phyloP scores from a whole-genome alignment of 2,329 filamentous ascomycete species.

The Fusarium oligoseptatum region DNA sequence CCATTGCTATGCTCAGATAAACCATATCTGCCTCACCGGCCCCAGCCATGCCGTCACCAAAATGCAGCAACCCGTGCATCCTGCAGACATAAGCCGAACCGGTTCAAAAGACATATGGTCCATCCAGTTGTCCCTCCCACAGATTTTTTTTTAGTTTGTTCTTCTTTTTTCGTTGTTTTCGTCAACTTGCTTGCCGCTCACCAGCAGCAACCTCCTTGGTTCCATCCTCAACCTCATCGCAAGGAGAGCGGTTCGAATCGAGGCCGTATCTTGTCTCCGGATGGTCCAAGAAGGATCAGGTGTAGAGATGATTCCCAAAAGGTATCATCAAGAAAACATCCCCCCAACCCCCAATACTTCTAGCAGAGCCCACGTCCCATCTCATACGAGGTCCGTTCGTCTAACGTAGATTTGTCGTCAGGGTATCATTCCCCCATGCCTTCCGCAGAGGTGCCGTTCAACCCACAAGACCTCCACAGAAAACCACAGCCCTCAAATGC shows the following conservation, averaged over 20 bases:
- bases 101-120: conserved; percentile 43
- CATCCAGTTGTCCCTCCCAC: conserved; percentile 45
- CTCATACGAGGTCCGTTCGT: conserved; percentile 48
- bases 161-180: conserved; percentile 43
- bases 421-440: conserved; percentile 52
- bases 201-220: conserved; percentile 28
- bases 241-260: conserved; percentile 22
- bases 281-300: conserved; percentile 27
- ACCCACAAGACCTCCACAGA: conserved; percentile 44
- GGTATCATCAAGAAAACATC: conserved; percentile 23
- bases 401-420: conserved; percentile 53
- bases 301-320: conserved; percentile 28
- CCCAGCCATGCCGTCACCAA: conserved; percentile 23
- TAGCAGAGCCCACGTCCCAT: conserved; percentile 42
- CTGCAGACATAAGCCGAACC: conserved; percentile 31
- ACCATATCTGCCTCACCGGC: conserved; percentile 43
- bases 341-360: conserved; percentile 40
- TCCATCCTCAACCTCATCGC: conserved; percentile 30
- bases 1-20: conserved; percentile 45
- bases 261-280: conserved; percentile 23
- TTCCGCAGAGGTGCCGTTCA: conserved; percentile 42
- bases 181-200: conserved; percentile 24
- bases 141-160: conserved; percentile 42
- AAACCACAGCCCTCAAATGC: conserved; percentile 46
- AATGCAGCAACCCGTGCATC: conserved; percentile 17